Evolutionary conservation across 257 asterid species (phyloP), one percentile per base, ranked within the genome.

Genomic region (Solanum dulcamara): DNA sequence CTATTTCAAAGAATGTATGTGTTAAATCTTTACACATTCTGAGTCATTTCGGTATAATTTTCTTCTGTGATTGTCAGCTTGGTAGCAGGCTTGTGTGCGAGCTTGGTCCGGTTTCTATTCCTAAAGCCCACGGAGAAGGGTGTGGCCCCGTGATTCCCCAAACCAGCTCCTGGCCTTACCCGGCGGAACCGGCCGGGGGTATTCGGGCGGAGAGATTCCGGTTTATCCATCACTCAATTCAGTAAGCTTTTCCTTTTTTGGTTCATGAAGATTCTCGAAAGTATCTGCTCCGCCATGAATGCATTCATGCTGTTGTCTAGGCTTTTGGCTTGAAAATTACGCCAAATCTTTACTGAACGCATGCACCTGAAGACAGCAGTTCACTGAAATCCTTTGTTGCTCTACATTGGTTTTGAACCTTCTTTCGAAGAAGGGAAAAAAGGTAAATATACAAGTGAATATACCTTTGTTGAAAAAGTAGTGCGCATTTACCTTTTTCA

Each of bases 1-100:
- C 3, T 67, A 7, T 67, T 17, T 67, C 40, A 35, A 17, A 32
- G 75, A 67, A 67, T 17, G 1, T 3, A 1, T 0, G 24, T 26
- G 72, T 28, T 0, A 0, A 0, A 13, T 64, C 32, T 1, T 30
- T 66, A 33, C 44, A 32, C 1, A 7, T 67, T 20, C 75, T 33
- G 42, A 67, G 32, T 32, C 75, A 67, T 67, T 35, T 15, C 15
- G 3, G 77, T 33, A 33, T 18, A 33, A 8, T 32, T 17, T 30
- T 66, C 2, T 18, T 67, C 28, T 67, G 46, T 67, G 2, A 67
- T 67, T 33, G 12, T 18, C 33, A n/a, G n/a, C n/a, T n/a, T n/a
- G n/a, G n/a, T n/a, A n/a, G n/a, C n/a, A n/a, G n/a, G n/a, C n/a
- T n/a, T n/a, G n/a, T n/a, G n/a, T n/a, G n/a, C n/a, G n/a, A n/a